Evolutionary conservation across 129 eudicot genomes (phyloP).

Genomic region (Chrysanthemum makinoi): DNA sequence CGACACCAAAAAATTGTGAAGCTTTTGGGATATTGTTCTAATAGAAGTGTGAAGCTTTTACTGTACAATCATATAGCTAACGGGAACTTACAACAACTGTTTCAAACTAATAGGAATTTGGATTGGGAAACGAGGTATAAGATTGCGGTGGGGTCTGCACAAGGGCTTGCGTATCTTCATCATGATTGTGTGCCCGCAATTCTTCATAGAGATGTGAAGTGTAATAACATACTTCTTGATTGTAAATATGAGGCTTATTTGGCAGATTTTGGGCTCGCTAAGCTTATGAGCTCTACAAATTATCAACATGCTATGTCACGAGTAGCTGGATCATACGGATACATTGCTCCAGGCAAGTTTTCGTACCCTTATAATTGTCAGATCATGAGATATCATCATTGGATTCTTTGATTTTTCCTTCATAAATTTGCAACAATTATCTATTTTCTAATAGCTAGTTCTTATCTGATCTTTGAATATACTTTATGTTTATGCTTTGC

Average conservation of each 20-base stretch:
- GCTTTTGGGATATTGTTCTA: constrained; percentile 78
- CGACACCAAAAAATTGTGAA: constrained; percentile 86
- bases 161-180: constrained; percentile 45
- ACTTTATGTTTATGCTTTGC: constrained; percentile 11
- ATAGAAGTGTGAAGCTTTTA: constrained; percentile 83
- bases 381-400: background rate
- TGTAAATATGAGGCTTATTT: no score
- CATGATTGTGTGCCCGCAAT: no score
- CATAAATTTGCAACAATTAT: no score
- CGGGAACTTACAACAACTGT: constrained; percentile 41
- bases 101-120: constrained; percentile 40
- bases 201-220: no score
- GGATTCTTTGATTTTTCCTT: no score
- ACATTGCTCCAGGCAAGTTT: constrained; percentile 87
- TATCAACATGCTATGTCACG: constrained; percentile 87
- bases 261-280: no score
- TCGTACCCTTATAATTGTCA: background rate
- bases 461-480: background rate
- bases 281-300: constrained; percentile 78
- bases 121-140: constrained; percentile 96
- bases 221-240: no score
- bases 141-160: constrained; percentile 92
- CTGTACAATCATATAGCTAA: no score
- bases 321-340: constrained; percentile 91
- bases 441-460: background rate